Evolutionary conservation across 192 early-diverging fungal genomes (phyloP), one percentile per base, ranked within the genome.

Genomic region (Fimicolochytrium jonesii): DNA sequence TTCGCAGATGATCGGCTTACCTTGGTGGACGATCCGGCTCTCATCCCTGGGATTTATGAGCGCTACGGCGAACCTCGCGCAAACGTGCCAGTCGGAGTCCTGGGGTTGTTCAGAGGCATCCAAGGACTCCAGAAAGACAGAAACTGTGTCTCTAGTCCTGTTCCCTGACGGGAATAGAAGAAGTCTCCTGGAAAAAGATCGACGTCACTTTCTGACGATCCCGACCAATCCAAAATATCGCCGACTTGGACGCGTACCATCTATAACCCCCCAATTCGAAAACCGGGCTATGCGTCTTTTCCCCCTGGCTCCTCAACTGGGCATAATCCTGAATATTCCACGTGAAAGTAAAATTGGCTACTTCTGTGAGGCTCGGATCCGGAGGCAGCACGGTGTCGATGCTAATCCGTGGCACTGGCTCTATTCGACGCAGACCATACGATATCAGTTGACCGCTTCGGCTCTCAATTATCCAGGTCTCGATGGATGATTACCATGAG

Each of bases 131-230:
- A 98, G 65, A 70, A 93, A 98, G 41, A 93, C 76, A 9, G 93
- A 91, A 33, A 91, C 69, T 0, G 62, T 73, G 32, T 95, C 90
- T 0, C 33, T 45, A 23, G 64, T 73, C 32, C 83, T 79, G 77
- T 96, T 97, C 30, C 96, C 96, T 30, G 74, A 81, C 29, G 94
- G 92, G 69, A 97, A 98, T 25, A 96, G 65, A 1, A 97, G 76
- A 9, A 98, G 76, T 56, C 86, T 76, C 95, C 95, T 92, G 35
- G 5, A 23, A 4, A 41, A 28, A 9, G 31, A 48, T 18, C 31
- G 34, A 11, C 5, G 20, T 42, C 29, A 13, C 7, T 10, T 25
- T n/a, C 9, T 11, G 10, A 29, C 31, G 33, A n/a, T 6, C 18
- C 45, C 31, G 46, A 60, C n/a, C 57, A 61, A 2, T 1, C n/a